Conservation (phyloP, 2,329 filamentous ascomycete genomes). For the Colletotrichum sidae region DNA sequence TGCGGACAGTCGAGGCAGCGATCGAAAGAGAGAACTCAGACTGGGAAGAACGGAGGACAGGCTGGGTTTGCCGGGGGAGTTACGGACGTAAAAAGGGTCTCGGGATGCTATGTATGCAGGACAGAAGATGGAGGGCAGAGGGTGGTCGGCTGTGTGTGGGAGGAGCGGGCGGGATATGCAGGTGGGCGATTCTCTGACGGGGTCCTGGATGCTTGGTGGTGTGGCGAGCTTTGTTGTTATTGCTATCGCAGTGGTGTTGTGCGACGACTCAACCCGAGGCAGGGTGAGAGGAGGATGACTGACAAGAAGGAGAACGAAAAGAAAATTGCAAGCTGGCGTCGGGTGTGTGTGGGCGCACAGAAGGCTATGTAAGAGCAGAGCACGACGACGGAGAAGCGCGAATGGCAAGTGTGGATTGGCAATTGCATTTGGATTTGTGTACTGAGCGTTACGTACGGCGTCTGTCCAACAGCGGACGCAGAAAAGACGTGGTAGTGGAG, state of each 20-base stretch:
- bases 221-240: constrained; percentile 1
- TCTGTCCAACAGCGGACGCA: constrained; percentile 21
- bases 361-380: constrained; percentile 28
- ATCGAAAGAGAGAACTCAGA: constrained; percentile 20
- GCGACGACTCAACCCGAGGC: constrained; percentile 3
- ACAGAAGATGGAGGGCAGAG: not conserved
- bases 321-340: constrained; percentile 1
- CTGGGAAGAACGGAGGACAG: constrained; percentile 26
- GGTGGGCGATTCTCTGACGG: constrained; percentile 20
- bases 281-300: not conserved
- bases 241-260: constrained; percentile 10
- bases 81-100: constrained; percentile 38
- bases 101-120: constrained; percentile 29
- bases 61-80: constrained; percentile 29
- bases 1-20: constrained; percentile 7
- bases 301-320: not conserved
- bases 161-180: constrained; percentile 33
- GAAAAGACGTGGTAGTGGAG: too few species aligned
- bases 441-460: not conserved
- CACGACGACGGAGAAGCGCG: not conserved
- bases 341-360: constrained; percentile 16
- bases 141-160: constrained; percentile 18
- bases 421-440: constrained; percentile 18
- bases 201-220: constrained; percentile 8
- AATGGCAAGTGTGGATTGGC: constrained; percentile 6